Conservation (phyloP, 208 protist genomes). For the Leishmania major region DNA sequence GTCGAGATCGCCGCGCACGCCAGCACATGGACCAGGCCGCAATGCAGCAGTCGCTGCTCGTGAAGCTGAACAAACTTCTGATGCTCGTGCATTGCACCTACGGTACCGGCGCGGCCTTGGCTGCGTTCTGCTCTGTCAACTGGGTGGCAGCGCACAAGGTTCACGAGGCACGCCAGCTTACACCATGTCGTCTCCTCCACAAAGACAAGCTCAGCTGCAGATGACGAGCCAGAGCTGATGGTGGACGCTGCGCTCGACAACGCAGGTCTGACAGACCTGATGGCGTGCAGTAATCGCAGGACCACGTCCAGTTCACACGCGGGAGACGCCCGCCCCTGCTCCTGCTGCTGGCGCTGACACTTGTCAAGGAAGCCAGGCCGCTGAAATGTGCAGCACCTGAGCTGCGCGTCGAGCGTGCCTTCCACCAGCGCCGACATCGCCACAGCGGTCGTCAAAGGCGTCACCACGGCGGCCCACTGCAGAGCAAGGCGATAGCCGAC, state of each 20-base stretch:
- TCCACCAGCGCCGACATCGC: not conserved
- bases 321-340: not conserved
- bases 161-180: slow-evolving; percentile 16
- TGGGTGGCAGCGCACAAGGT: slow-evolving; percentile 7
- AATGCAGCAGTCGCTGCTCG: slow-evolving; percentile 8
- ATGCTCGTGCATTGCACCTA: not conserved
- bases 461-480: slow-evolving; percentile 10
- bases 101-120: not conserved
- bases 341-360: not conserved
- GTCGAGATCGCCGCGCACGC: not conserved
- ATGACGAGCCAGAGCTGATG: not conserved
- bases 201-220: not conserved
- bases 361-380: not conserved
- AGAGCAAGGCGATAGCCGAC: slow-evolving; percentile 13
- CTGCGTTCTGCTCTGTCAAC: not conserved
- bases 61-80: slow-evolving; percentile 5
- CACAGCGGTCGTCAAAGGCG: not conserved
- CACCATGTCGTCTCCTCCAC: slow-evolving; percentile 29
- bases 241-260: not conserved
- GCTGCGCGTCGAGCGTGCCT: not conserved
- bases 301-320: not conserved
- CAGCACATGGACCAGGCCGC: not conserved
- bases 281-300: not conserved
- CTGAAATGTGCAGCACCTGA: not conserved
- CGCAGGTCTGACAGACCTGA: slow-evolving; percentile 2